These are phyloP conservation scores for Saturnispora gosingensis DNA, from an alignment of 805 yeast species.

Conservation along the genomic window DNA sequence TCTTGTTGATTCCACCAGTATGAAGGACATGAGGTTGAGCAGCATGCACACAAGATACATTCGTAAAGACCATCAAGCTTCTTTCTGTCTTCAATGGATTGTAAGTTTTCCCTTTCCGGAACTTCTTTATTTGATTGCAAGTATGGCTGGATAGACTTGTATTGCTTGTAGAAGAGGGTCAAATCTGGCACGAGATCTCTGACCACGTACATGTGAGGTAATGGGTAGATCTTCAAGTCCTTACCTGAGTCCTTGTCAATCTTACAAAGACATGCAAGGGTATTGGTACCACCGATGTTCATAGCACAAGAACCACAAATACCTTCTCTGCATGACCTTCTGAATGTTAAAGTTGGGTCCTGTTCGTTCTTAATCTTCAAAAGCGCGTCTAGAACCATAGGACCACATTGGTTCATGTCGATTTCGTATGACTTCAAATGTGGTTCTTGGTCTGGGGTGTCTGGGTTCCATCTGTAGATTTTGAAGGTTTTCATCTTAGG, in stretches of 20 bases:
- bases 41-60: slow-evolving; percentile 97
- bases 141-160: slow-evolving; percentile 95
- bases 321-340: slow-evolving; percentile 99
- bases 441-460: slow-evolving; percentile 89
- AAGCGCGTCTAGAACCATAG: slow-evolving; percentile 94
- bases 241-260: slow-evolving; percentile 72
- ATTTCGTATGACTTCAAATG: slow-evolving; percentile 72
- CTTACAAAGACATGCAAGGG: slow-evolving; percentile 92
- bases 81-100: slow-evolving; percentile 85
- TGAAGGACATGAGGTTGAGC: slow-evolving; percentile 97
- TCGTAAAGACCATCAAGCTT: slow-evolving; percentile 96
- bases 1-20: slow-evolving; percentile 99
- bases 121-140: slow-evolving; percentile 79
- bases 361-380: slow-evolving; percentile 94
- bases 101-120: slow-evolving; percentile 90
- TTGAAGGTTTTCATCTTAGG: slow-evolving; percentile 72
- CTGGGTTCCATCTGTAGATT: slow-evolving; percentile 98
- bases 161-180: slow-evolving; percentile 96
- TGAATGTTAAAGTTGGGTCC: slow-evolving; percentile 89
- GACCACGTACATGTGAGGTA: slow-evolving; percentile 97
- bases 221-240: slow-evolving; percentile 83
- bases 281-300: slow-evolving; percentile 97
- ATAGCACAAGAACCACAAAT: slow-evolving; percentile 99
- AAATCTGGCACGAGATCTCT: slow-evolving; percentile 96
- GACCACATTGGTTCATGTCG: slow-evolving; percentile 89